A percentile compares a stretch with the other conserved stretches of the same genome.
phyloP scores from a whole-genome alignment of 140 eudicot species.

The Artemisia princeps region DNA sequence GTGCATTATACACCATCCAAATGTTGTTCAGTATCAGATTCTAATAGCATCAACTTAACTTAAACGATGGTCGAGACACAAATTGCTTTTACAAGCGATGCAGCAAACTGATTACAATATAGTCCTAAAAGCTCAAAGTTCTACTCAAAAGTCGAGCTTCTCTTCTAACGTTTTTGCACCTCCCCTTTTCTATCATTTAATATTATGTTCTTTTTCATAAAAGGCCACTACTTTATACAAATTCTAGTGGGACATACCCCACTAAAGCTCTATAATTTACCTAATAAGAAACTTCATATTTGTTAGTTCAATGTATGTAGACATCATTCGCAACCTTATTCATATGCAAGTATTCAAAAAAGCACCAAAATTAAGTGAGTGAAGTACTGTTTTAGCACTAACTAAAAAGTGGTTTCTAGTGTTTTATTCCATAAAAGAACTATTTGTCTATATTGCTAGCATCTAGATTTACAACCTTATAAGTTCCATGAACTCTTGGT shows the following conservation, averaged over 20 bases:
- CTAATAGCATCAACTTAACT: slow-evolving; percentile 21
- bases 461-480: slow-evolving; percentile 13
- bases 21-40: slow-evolving; percentile 21
- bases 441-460: too few species aligned
- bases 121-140: slow-evolving; percentile 15
- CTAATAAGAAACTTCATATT: slow-evolving; percentile 21
- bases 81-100: slow-evolving; percentile 13
- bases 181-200: slow-evolving; percentile 21
- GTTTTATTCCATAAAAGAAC: too few species aligned
- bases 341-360: too few species aligned
- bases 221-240: slow-evolving; percentile 26
- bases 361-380: too few species aligned
- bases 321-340: too few species aligned
- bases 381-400: too few species aligned
- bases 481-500: slow-evolving; percentile 30
- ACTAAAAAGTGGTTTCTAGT: too few species aligned
- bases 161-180: slow-evolving; percentile 21
- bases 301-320: neutral
- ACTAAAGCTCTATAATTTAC: slow-evolving; percentile 27
- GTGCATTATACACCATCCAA: slow-evolving; percentile 16
- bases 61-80: neutral
- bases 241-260: slow-evolving; percentile 24
- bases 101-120: slow-evolving; percentile 20
- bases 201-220: slow-evolving; percentile 6
- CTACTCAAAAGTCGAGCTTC: slow-evolving; percentile 21